Base-by-base conservation (phyloP, 805 yeast genomes). In the Ogataea corticis region DNA sequence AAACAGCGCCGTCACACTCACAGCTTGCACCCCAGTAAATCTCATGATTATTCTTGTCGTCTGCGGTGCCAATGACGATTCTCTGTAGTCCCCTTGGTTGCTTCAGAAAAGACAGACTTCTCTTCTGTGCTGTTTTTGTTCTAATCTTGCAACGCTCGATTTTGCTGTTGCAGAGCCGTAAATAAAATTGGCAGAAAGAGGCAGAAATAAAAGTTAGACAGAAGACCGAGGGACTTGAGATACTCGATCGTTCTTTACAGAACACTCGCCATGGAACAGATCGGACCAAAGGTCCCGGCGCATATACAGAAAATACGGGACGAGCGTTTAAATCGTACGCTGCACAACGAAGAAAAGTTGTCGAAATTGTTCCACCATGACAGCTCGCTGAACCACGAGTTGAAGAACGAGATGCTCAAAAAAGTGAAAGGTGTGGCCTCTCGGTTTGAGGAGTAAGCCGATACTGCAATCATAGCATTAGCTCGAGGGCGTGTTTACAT, bases 261-360 rank as follows among this genome's bases (percentile, higher is more conserved):
- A n/a, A n/a, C n/a, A n/a, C n/a, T n/a, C n/a, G n/a, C n/a, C n/a
- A 33, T 41, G 36, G 31, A 19, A 7, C 19, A 16, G 28, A 35
- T 57, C 5, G 66, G 66, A 2, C 66, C 65, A 1, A 40, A 33
- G 16, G 57, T 62, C 9, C 66, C 66, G 2, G 17, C n/a, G 5
- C 49, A 50, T 5, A 50, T 61, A 2, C 57, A 53, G 39, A 45
- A 46, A 34, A 15, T 39, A 6, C 34, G 65, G 13, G 50, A 56
- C 32, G 7, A 42, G 12, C 33, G 57, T 15, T 41, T 52, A 3
- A 51, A 56, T 5, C 42, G 53, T 27, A 31, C 33, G 18, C 16
- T 16, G 4, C 32, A 18, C 31, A 29, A 16, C 25, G 37, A 32
- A 5, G 16, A 17, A 31, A 34, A 25, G 7, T 42, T 50, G 4